Evolutionary conservation across 352 stramenopile genomes (phyloP).

Genomic region (Phytopythium sindhum): DNA sequence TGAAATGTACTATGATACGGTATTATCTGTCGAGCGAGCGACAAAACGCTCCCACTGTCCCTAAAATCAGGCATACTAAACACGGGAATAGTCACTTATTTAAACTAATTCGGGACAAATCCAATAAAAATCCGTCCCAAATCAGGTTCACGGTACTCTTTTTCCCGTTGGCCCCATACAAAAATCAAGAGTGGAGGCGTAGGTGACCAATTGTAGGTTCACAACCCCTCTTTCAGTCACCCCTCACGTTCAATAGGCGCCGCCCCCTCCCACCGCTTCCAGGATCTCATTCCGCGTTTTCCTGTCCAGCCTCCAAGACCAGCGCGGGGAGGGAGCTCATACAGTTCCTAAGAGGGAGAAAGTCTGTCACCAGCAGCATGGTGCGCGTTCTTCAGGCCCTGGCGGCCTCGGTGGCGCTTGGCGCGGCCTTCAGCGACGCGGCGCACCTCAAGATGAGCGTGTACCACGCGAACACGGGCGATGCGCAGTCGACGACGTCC

Average conservation of each 20-base stretch:
- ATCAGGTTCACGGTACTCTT: neutral
- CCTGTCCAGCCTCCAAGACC: neutral
- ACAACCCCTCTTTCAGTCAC: too few relatives aligned
- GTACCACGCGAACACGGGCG: neutral
- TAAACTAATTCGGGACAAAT: neutral
- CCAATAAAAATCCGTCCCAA: neutral
- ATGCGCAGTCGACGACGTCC: neutral
- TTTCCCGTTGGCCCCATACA: neutral
- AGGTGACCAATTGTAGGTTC: neutral
- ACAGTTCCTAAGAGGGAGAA: neutral
- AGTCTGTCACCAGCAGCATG: conserved; percentile 2
- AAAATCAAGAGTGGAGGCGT: neutral
- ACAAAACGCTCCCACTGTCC: too few relatives aligned
- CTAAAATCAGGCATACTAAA: too few relatives aligned
- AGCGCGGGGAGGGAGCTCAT: neutral
- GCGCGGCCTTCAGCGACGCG: neutral
- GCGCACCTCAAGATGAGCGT: conserved; percentile 11
- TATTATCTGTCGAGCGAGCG: too few relatives aligned
- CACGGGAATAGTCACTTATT: too few relatives aligned
- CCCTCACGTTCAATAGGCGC: neutral
- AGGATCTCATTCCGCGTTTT: conserved; percentile 1
- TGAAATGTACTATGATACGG: too few relatives aligned
- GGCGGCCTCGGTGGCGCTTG: neutral
- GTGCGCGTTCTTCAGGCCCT: neutral
- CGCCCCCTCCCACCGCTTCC: neutral